These are phyloP conservation scores for Stipa capillata DNA, from an alignment of 176 grass and related monocot species.

Conservation along the genomic window DNA sequence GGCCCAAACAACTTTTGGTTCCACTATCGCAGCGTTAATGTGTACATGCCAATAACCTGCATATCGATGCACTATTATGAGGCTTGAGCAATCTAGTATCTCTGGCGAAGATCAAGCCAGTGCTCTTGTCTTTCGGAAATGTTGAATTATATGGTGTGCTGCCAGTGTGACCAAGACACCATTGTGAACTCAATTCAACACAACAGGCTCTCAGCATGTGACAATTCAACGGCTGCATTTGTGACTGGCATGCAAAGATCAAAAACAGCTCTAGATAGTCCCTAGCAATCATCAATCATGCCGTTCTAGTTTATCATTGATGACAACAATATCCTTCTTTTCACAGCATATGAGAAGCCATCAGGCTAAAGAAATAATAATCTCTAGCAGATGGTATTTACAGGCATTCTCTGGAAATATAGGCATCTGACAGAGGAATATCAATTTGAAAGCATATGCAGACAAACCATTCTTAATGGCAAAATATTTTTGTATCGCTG, in stretches of 20 bases:
- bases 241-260: slow-evolving; percentile 6
- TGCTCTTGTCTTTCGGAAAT: background rate
- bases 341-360: background rate
- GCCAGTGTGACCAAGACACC: background rate
- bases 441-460: slow-evolving; percentile 9
- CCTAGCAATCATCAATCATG: slow-evolving; percentile 6
- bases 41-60: slow-evolving; percentile 25
- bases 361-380: slow-evolving; percentile 4
- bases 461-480: slow-evolving; percentile 1
- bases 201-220: slow-evolving; percentile 1
- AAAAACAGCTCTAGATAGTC: slow-evolving; percentile 29
- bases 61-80: background rate
- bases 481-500: slow-evolving; percentile 8
- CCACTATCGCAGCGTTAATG: slow-evolving; percentile 5
- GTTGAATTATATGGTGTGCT: background rate
- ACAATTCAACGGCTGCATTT: slow-evolving; percentile 5
- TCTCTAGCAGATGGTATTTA: background rate
- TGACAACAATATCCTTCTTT: slow-evolving; percentile 11
- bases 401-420: slow-evolving; percentile 27
- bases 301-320: background rate
- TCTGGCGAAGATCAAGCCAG: slow-evolving; percentile 21
- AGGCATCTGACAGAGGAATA: slow-evolving; percentile 25
- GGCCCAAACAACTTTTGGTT: slow-evolving; percentile 3
- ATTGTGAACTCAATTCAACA: slow-evolving; percentile 11
- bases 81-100: background rate